Conservation (phyloP, 1,139 yeast species). For the Pichia sp. region DNA sequence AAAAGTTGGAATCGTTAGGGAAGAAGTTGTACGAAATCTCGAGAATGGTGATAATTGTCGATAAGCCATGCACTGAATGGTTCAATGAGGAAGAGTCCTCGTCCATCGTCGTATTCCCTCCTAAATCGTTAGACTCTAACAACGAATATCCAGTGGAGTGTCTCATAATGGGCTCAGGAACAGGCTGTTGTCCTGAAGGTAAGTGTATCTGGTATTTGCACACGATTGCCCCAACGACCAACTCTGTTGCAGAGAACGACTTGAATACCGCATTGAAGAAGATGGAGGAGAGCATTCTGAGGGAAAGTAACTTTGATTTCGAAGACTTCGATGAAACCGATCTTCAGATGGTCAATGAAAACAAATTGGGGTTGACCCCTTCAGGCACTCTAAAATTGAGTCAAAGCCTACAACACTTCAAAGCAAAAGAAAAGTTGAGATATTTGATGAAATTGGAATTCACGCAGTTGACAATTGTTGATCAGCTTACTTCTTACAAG, state of each 20-base stretch:
- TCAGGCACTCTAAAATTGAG: slow-evolving; percentile 70
- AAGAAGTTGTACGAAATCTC: slow-evolving; percentile 52
- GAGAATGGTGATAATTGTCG: slow-evolving; percentile 76
- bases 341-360: slow-evolving; percentile 37
- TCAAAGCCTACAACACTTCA: slow-evolving; percentile 75
- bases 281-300: slow-evolving; percentile 71
- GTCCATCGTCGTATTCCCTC: slow-evolving; percentile 92
- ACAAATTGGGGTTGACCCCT: slow-evolving; percentile 13
- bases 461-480: slow-evolving; percentile 57
- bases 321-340: slow-evolving; percentile 53
- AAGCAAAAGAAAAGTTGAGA: slow-evolving; percentile 75
- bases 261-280: slow-evolving; percentile 76
- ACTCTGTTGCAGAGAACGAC: slow-evolving; percentile 59
- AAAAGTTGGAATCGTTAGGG: slow-evolving; percentile 16
- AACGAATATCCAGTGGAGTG: slow-evolving; percentile 79
- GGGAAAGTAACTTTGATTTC: slow-evolving; percentile 66
- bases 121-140: slow-evolving; percentile 63
- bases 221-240: slow-evolving; percentile 65
- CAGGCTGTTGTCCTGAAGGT: slow-evolving; percentile 86
- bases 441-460: slow-evolving; percentile 75
- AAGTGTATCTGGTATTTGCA: slow-evolving; percentile 89
- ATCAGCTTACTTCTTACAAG: slow-evolving; percentile 19
- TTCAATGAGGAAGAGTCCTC: slow-evolving; percentile 78
- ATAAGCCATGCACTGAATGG: slow-evolving; percentile 89
- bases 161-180: slow-evolving; percentile 79